A percentile compares a stretch with the other conserved stretches of the same genome.
These are phyloP conservation scores for Pyricularia sp. DNA, from an alignment of 2,329 filamentous ascomycete species.

Conservation along the genomic window DNA sequence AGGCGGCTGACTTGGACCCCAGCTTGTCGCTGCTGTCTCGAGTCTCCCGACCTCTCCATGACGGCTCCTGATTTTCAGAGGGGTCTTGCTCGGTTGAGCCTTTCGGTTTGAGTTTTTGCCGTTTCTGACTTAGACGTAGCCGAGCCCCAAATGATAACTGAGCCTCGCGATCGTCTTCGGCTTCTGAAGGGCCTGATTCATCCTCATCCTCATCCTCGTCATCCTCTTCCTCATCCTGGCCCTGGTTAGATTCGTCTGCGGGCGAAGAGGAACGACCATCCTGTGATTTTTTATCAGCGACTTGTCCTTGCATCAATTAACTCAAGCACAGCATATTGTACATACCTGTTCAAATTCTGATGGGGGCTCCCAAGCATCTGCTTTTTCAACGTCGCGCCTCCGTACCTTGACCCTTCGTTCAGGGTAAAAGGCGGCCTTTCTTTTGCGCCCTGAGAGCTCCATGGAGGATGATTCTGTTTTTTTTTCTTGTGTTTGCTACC, in stretches of 20 bases:
- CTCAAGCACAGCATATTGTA: background rate
- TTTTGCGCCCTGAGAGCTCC: background rate
- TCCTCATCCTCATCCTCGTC: conserved; percentile 18
- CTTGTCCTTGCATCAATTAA: background rate
- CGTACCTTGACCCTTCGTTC: background rate
- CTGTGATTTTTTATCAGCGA: background rate
- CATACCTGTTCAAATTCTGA: background rate
- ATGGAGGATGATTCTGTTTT: background rate
- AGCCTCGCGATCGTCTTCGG: conserved; percentile 17
- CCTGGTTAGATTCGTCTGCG: background rate
- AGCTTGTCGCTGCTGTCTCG: background rate
- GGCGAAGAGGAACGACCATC: background rate
- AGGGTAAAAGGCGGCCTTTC: background rate
- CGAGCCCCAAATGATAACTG: conserved; percentile 5
- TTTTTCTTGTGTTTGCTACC: background rate
- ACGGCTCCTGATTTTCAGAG: background rate
- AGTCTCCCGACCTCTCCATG: background rate
- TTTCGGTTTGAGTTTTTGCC: background rate
- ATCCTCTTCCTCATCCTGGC: conserved; percentile 15
- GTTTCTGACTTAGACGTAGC: background rate
- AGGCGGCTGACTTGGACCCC: background rate
- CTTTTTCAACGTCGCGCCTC: background rate
- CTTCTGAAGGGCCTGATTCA: background rate
- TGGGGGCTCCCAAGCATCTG: background rate
- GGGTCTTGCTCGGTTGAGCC: background rate